Evolutionary conservation across 1,284 basidiomycete genomes (phyloP), one percentile per base, ranked within the genome.

Genomic region (Pseudomicrostroma phylloplanum): DNA sequence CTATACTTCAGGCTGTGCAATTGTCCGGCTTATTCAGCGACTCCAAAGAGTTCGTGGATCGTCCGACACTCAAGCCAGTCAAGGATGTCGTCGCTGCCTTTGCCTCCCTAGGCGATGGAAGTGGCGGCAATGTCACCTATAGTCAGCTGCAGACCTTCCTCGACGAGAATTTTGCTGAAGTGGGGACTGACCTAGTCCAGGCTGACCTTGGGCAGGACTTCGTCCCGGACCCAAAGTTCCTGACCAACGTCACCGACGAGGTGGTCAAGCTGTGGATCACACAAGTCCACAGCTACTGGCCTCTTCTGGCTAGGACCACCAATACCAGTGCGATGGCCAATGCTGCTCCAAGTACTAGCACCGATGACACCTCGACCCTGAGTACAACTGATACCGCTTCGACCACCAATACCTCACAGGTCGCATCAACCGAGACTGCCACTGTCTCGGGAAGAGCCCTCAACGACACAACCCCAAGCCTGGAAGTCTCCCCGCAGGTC

Each of bases 41-140:
- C 79, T 87, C 87, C 58, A 96, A 96, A 81, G 91, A 89, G 0
- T 89, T 96, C 77, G 88, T 89, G 15, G 92, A 96, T 83, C 94
- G 62, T 57, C 57, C 68, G 36, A 67, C 67, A 19, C 58, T 58
- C 40, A 62, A 59, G 41, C 65, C 63, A 0, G 78, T 87, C 7
- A 84, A 86, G 65, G 81, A 84, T 59, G 89, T 91, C 7, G 81
- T 91, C 48, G 80, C 84, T 0, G 88, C 88, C 62, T 93, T 92
- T 79, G 78, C 82, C 36, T 82, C 84, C 30, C 83, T 90, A 67
- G 79, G 70, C 11, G 72, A 72, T 46, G 68, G 71, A 19, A 4
- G 82, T 62, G 85, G 84, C 4, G 78, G 82, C 40, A 83, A 92
- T 59, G 71, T 80, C 48, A 82, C 83, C 4, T 70, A 82, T 39